A percentile compares a stretch with the other conserved stretches of the same genome.
phyloP scores from a whole-genome alignment of 495 filamentous ascomycete species.

The Jackrogersella minutella region DNA sequence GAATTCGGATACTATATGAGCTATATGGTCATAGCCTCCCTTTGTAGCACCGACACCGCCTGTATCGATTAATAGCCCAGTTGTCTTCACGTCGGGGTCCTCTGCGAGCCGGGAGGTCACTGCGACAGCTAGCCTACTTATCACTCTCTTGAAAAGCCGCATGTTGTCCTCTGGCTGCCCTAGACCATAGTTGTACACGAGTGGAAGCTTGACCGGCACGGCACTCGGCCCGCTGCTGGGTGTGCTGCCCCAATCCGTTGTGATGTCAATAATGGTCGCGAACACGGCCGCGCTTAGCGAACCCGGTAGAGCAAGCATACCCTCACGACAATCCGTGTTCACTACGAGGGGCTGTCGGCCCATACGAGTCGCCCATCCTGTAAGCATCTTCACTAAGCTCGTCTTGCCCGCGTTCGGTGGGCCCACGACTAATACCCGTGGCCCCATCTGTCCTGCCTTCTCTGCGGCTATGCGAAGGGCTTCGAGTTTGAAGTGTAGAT shows the following conservation, averaged over 20 bases:
- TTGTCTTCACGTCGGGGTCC: conserved; percentile 70
- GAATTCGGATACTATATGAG: conserved; percentile 88
- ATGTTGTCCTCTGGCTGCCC: conserved; percentile 77
- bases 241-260: conserved; percentile 89
- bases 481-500: conserved; percentile 87
- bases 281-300: conserved; percentile 85
- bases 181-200: conserved; percentile 90
- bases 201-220: conserved; percentile 87
- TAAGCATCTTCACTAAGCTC: conserved; percentile 79
- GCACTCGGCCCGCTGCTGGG: conserved; percentile 89
- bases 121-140: conserved; percentile 80
- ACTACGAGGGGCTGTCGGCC: conserved; percentile 83
- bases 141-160: conserved; percentile 73
- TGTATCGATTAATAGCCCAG: conserved; percentile 88
- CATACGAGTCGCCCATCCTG: conserved; percentile 78
- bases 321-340: conserved; percentile 86
- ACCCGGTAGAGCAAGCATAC: conserved; percentile 84
- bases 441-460: conserved; percentile 63
- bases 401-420: conserved; percentile 86
- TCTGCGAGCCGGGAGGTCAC: conserved; percentile 81
- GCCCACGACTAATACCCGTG: conserved; percentile 85
- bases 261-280: conserved; percentile 84
- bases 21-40: conserved; percentile 71
- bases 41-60: conserved; percentile 72
- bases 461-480: conserved; percentile 63